Evolutionary conservation across 192 early-diverging fungal species (phyloP), one percentile per base, ranked within the genome.

Genomic region (Geosiphon pyriformis): DNA sequence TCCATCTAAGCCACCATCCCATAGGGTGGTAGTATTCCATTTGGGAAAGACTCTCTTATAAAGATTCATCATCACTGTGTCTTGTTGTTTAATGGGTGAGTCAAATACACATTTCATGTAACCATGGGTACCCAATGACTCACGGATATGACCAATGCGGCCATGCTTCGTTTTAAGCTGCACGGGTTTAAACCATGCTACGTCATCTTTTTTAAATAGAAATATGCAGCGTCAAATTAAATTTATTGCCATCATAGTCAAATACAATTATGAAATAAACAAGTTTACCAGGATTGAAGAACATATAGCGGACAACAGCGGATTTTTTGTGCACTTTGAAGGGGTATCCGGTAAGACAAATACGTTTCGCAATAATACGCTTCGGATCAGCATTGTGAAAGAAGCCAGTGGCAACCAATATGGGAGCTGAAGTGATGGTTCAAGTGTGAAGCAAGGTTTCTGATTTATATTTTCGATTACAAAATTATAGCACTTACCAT

Each of bases 21-120:
- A 85, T 10, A 85, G 58, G 25, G 62, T 64, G 12, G 69, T 65
- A n/a, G 94, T 95, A 65, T 78, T 91, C 96, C 94, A 96, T 79
- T 95, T 96, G 64, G 96, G 96, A 74, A 91, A 97, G 48, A 96
- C 84, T 47, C 96, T 84, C 82, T 98, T 96, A 79, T 94, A 99
- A 63, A 99, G 78, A 65, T 88, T 87, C 92, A 99, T 92, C 86
- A 91, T 94, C 29, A 97, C 81, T 0, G 94, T 95, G 78, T 99
- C 96, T 72, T 94, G 90, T 73, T 91, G 92, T 63, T 85, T 93
- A 65, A 96, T 74, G 42, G 85, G 84, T 32, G 91, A 89, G 70
- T 98, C 91, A 79, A 96, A 94, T 52, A 88, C 73, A 70, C 91
- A 92, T 78, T 94, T 94, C 92, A 94, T 94, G 75, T 97, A 95